Conservation (phyloP, 2,329 filamentous ascomycete species). For the Microdochium trichocladiopsis region DNA sequence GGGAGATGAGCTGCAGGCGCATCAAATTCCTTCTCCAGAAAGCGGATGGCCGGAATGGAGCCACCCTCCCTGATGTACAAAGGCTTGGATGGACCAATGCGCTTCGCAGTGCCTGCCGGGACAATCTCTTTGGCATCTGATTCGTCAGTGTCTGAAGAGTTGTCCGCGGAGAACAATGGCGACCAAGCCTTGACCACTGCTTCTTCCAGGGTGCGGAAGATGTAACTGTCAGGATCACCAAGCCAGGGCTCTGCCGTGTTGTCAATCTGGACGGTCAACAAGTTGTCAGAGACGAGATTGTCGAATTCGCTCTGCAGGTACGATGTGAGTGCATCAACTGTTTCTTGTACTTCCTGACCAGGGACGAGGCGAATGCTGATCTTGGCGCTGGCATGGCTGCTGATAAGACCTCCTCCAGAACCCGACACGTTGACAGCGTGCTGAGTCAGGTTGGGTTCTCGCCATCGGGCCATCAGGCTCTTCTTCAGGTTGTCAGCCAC, state of each 20-base stretch:
- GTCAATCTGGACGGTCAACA: conserved; percentile 74
- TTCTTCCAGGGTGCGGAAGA: conserved; percentile 81
- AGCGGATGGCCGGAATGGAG: conserved; percentile 88
- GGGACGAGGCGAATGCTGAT: conserved; percentile 90
- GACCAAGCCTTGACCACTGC: conserved; percentile 85
- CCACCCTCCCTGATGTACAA: conserved; percentile 95
- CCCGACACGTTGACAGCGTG: conserved; percentile 91
- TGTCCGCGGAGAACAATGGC: conserved; percentile 31
- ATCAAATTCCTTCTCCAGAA: conserved; percentile 87
- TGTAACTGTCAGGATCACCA: conserved; percentile 81
- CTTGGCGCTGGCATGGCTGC: conserved; percentile 78
- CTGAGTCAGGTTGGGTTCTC: conserved; percentile 88
- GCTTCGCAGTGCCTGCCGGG: conserved; percentile 2
- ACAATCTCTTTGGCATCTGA: not conserved
- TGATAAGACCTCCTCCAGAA: conserved; percentile 86
- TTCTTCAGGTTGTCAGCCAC: conserved; percentile 66
- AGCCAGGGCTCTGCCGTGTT: conserved; percentile 96
- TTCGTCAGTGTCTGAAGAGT: conserved; percentile 6
- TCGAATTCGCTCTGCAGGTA: conserved; percentile 69
- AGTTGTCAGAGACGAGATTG: conserved; percentile 72
- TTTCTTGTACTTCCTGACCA: conserved; percentile 78
- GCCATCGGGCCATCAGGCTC: conserved; percentile 88
- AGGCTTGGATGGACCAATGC: conserved; percentile 47
- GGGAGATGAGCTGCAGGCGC: conserved; percentile 90
- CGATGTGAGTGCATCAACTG: conserved; percentile 58